Conservation (phyloP, 805 yeast species). For the Yamadazyma sp. region DNA sequence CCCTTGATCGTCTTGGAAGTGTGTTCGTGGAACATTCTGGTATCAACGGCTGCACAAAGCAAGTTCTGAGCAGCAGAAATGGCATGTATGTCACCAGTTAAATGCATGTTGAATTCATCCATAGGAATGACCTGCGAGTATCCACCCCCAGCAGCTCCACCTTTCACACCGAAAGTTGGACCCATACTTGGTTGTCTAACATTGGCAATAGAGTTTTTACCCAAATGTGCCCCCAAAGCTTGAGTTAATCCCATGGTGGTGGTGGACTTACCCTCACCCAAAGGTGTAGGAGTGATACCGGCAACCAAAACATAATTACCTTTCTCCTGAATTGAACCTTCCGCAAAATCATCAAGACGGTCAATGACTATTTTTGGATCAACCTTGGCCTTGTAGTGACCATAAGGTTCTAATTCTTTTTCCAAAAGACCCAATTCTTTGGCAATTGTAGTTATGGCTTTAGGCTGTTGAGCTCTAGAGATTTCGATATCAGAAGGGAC, state of each 20-base stretch:
- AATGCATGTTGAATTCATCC: slow-evolving; percentile 98
- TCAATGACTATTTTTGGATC: slow-evolving; percentile 42
- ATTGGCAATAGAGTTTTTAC: slow-evolving; percentile 82
- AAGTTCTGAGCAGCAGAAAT: slow-evolving; percentile 91
- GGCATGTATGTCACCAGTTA: slow-evolving; percentile 97
- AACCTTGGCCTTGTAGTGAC: slow-evolving; percentile 88
- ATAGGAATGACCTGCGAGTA: slow-evolving; percentile 96
- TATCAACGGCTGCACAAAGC: slow-evolving; percentile 94
- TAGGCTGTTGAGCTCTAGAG: slow-evolving; percentile 86
- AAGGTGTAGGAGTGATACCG: slow-evolving; percentile 97
- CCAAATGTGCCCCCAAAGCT: slow-evolving; percentile 89
- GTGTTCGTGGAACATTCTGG: slow-evolving; percentile 92
- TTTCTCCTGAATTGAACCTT: slow-evolving; percentile 60
- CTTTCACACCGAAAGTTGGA: slow-evolving; percentile 97
- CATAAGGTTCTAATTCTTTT: slow-evolving; percentile 82
- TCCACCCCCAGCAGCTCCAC: slow-evolving; percentile 99
- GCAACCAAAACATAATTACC: slow-evolving; percentile 92
- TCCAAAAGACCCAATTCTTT: slow-evolving; percentile 76
- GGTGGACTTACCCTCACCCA: slow-evolving; percentile 97
- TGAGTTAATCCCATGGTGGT: slow-evolving; percentile 97
- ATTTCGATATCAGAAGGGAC: slow-evolving; percentile 92
- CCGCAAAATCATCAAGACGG: slow-evolving; percentile 59
- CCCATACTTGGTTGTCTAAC: slow-evolving; percentile 99
- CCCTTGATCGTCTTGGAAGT: slow-evolving; percentile 78
- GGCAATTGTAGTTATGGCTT: slow-evolving; percentile 73